Base-by-base conservation (phyloP, 2,329 filamentous ascomycete species). In the Cladorrhinum sp. region DNA sequence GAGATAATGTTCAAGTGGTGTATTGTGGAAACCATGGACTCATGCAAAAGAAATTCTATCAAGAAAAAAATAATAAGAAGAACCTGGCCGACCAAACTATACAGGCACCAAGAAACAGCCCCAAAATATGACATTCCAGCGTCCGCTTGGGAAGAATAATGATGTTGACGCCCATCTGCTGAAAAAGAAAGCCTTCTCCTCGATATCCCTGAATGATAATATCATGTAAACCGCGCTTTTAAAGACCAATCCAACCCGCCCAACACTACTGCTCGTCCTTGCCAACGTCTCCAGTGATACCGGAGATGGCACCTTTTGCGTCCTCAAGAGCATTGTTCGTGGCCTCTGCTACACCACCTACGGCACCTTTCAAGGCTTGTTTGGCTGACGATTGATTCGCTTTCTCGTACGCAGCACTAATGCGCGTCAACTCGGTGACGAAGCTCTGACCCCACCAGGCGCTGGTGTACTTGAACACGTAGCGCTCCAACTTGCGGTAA, bases 381-480 rank as follows among this genome's bases (percentile, higher is more conserved):
- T 64, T 61, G 20, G 59, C 54, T 24, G 60, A 51, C 24, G 20
- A 42, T 20, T 57, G 54, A 12, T 63, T 63, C 6, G n/a, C 49
- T 21, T 46, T 46, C 55, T 64, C 62, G 50, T 73, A 73, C 50
- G 76, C 75, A 14, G 74, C 67, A 53, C 73, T 77, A 39, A 85
- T 77, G 46, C 81, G 78, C n/a, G 76, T 82, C 74, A 98, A 82
- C 75, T 97, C 94, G 12, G 85, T 85, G 55, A 97, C 92, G 73
- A 98, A 98, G 66, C 89, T 93, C 73, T 93, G 86, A 24, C 94
- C 94, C 94, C 94, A 98, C 88, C 95, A 97, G 9, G 93, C 90
- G 73, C 91, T 96, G 1, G 95, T 99, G 77, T 97, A 98, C 79
- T 96, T 97, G 77, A 93, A 94, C 62, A 98, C 92, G 72, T 98